These are phyloP conservation scores for Thielaviopsis euricoi DNA, from an alignment of 2,329 filamentous ascomycete genomes.

Conservation along the genomic window DNA sequence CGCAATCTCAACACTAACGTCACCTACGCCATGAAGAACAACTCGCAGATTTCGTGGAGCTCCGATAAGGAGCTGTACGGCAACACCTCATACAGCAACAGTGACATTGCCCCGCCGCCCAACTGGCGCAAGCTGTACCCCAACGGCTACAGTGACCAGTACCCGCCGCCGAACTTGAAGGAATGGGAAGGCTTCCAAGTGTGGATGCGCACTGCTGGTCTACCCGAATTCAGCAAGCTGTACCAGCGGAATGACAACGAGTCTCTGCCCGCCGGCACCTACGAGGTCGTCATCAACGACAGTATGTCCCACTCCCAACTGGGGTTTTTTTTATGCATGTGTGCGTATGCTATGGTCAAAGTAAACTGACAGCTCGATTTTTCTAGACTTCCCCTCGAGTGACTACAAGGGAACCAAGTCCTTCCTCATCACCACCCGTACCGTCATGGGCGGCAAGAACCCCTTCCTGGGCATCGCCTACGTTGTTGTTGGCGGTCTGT, in stretches of 20 bases:
- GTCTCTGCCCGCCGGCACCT: conserved; percentile 52
- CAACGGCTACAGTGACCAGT: conserved; percentile 47
- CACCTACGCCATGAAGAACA: conserved; percentile 61
- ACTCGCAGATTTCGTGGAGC: conserved; percentile 65
- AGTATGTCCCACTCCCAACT: conserved; percentile 46
- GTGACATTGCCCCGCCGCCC: conserved; percentile 61
- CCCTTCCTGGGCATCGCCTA: conserved; percentile 94
- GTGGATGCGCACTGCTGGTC: conserved; percentile 94
- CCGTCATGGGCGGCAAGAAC: conserved; percentile 88
- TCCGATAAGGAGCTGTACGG: conserved; percentile 72
- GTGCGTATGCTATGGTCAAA: too few relatives aligned
- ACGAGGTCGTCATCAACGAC: conserved; percentile 60
- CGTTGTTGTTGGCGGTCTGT: conserved; percentile 82
- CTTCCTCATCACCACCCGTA: conserved; percentile 74
- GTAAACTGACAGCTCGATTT: conserved; percentile 6
- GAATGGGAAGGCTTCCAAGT: conserved; percentile 80
- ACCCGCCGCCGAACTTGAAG: conserved; percentile 54
- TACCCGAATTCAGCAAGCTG: conserved; percentile 90
- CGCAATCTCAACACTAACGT: conserved; percentile 35
- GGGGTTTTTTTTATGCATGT: neutral
- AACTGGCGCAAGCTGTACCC: conserved; percentile 67
- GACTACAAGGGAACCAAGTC: conserved; percentile 77
- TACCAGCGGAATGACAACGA: conserved; percentile 64
- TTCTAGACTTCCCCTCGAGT: conserved; percentile 60
- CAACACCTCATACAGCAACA: conserved; percentile 44